Base-by-base conservation (phyloP, 306 rosid species). In the Luffa aegyptiaca region DNA sequence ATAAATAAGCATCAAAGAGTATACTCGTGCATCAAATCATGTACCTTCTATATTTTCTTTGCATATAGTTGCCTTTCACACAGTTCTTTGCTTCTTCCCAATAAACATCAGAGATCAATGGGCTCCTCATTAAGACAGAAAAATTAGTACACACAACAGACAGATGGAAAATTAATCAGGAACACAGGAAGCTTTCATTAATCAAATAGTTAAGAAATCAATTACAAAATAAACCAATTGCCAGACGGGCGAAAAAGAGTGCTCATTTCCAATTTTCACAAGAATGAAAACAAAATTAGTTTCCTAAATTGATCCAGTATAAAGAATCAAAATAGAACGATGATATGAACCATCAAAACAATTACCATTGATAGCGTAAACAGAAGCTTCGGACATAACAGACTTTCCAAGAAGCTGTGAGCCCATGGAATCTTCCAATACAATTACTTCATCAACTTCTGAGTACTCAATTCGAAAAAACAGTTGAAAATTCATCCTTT, bases 281-380 rank as follows among this genome's bases (percentile, higher is more conserved):
- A 49, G 45, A 26, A 49, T 48, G 26, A 46, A 48, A 14, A 35
- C 65, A 75, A 53, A 52, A 35, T 35, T 37, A 72, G 57, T 39
- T 26, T 33, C 45, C 49, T 37, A 39, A 76, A 39, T 42, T 4
- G 39, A 56, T 39, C 44, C 20, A 20, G 78, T 74, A 31, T 49
- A 73, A 73, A 10, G 3, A 48, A 76, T 76, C 66, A 39, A 76
- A 36, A 37, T 36, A 18, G 39, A n/a, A 35, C n/a, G 37, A 37
- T 36, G 45, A 20, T 37, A 55, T 56, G 5, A 76, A 76, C 13
- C 68, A 56, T 41, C 48, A 39, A 76, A 70, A 39, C 78, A 57
- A 48, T 82, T 84, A 69, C 48, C 80, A 72, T 48, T 53, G 71
- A 16, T 33, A 51, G 45, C 61, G 56, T 75, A 75, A 75, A 52